phyloP scores from a whole-genome alignment of 805 yeast genomes.

The Scheffersomyces ergatensis region DNA sequence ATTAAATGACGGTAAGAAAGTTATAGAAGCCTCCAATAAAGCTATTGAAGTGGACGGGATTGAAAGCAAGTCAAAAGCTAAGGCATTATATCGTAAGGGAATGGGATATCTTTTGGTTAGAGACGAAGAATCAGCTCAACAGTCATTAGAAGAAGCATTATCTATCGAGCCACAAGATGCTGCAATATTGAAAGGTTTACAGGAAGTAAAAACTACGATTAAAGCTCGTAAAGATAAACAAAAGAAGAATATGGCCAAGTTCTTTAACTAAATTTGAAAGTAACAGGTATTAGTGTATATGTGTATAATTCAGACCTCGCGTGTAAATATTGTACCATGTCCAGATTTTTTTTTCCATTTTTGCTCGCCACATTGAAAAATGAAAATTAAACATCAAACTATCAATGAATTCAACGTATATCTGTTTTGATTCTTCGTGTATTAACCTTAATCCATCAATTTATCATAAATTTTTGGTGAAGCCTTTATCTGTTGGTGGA shows the following conservation, averaged over 20 bases:
- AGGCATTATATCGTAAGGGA: conserved; percentile 87
- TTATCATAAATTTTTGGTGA: not conserved
- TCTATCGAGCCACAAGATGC: conserved; percentile 66
- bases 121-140: conserved; percentile 69
- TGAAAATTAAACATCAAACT: no score
- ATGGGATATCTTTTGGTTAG: conserved; percentile 61
- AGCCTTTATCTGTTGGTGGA: not conserved
- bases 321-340: no score
- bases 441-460: not conserved
- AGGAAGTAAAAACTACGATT: conserved; percentile 52
- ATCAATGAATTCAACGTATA: no score
- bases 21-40: conserved; percentile 58
- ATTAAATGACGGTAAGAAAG: conserved; percentile 50
- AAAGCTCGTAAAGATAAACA: conserved; percentile 62
- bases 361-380: no score
- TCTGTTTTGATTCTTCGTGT: not conserved
- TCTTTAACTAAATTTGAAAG: conserved; percentile 52
- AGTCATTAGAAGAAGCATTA: conserved; percentile 64
- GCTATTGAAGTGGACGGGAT: conserved; percentile 62
- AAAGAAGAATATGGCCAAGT: conserved; percentile 71
- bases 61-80: conserved; percentile 70
- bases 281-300: no score
- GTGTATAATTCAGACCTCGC: no score
- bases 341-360: no score
- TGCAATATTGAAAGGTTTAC: conserved; percentile 64